Base-by-base conservation (phyloP, 2,329 filamentous ascomycete species). In the Epichloe festucae region DNA sequence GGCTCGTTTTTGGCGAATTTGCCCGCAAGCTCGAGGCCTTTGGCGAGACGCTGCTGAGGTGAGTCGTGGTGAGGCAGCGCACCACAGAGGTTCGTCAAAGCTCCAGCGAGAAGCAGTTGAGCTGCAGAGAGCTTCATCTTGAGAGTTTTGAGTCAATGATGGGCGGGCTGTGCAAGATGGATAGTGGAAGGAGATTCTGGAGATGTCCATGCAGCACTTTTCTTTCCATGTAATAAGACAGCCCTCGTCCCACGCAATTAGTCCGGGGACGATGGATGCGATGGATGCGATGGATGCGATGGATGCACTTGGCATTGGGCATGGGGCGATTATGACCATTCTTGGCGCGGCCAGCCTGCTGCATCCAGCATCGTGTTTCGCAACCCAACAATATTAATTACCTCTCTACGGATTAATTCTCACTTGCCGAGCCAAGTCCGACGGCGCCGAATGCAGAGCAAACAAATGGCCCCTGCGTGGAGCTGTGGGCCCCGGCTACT, bases 11-110 rank as follows among this genome's bases (percentile, higher is more conserved):
- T 65, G 51, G 56, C 58, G 7, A 57, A 75, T 54, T 68, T 73
- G 46, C 62, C 61, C 53, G 71, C 73, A 12, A 79, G 64, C 4
- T 68, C 64, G 48, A 75, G 66, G 50, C 75, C 75, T 51, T 74
- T 71, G 53, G 75, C 65, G 15, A 79, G 72, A 12, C 76, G 74
- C 62, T 78, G 74, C 53, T 74, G 73, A 43, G 76, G 76, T 58
- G 75, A 78, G 64, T 79, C 76, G 49, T 72, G 52, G 56, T 65
- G 62, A 39, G 63, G 63, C 35, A 65, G 58, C 15, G 59, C 63
- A 19, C 52, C 39, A 47, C 54, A 55, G 23, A 62, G 55, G 51
- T 54, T 48, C 14, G 50, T 47, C 12, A 57, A 17, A 46, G 58
- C 59, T 48, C 58, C 60, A 34, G 56, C 57, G 34, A 65, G 57